Conservation (phyloP, 805 yeast species). For the Candida gorgasii region DNA sequence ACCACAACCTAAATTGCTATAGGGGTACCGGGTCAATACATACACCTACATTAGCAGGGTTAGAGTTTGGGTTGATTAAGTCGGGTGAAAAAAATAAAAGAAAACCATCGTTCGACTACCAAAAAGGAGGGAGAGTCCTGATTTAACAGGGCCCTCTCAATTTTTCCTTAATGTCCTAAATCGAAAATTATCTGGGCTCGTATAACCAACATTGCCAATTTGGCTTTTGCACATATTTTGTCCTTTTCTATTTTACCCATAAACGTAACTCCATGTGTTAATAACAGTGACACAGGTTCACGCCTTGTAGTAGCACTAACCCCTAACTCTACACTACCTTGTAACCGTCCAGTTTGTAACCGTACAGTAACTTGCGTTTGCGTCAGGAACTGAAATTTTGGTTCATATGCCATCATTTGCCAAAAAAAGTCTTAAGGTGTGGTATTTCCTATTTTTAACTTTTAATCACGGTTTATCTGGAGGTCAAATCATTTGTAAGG, state of each 20-base stretch:
- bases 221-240: constrained; percentile 6
- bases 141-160: constrained; percentile 2
- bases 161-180: constrained; percentile 4
- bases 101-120: neutral
- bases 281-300: neutral
- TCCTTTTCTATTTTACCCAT: neutral
- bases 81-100: too few species aligned
- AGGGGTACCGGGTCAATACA: too few species aligned
- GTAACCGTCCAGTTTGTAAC: neutral
- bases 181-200: constrained; percentile 13
- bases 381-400: neutral
- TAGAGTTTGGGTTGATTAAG: neutral
- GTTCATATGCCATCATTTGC: neutral
- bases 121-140: constrained; percentile 4
- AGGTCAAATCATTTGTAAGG: neutral
- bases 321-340: too few species aligned
- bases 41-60: too few species aligned
- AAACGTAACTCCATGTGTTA: neutral
- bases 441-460: neutral
- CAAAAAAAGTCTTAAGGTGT: too few species aligned
- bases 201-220: constrained; percentile 9
- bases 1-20: too few species aligned
- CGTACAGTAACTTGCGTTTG: neutral
- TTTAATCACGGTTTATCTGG: constrained; percentile 1
- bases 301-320: too few species aligned